Conservation (phyloP, 805 yeast species). For the Metschnikowia bowlesiae region DNA sequence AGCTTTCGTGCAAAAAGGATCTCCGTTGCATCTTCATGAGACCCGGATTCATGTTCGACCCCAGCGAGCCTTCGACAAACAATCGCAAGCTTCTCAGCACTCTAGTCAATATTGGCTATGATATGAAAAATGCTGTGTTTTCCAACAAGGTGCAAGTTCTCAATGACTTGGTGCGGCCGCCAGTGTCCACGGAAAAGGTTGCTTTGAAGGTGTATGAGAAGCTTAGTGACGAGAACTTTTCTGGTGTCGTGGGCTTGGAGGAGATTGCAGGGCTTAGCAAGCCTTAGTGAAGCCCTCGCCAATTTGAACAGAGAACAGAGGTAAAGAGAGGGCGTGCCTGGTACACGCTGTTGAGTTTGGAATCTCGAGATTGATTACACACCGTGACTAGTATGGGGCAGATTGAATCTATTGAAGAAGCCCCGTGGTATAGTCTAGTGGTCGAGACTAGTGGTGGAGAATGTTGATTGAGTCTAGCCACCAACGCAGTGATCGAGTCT, state of each 20-base stretch:
- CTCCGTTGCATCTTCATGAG: slow-evolving; percentile 63
- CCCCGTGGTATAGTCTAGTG: no score
- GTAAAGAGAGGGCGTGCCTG: no score
- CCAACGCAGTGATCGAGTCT: no score
- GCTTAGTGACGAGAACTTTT: slow-evolving; percentile 44
- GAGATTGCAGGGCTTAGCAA: slow-evolving; percentile 22
- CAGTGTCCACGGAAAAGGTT: slow-evolving; percentile 64
- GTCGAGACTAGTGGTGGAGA: no score
- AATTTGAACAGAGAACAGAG: no score
- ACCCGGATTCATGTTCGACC: slow-evolving; percentile 83
- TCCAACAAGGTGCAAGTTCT: slow-evolving; percentile 27
- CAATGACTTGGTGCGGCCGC: slow-evolving; percentile 49
- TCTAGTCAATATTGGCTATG: slow-evolving; percentile 38
- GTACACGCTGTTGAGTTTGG: no score
- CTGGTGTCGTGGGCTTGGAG: slow-evolving; percentile 58
- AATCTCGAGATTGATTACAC: background rate
- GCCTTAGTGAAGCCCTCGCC: background rate
- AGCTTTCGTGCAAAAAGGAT: slow-evolving; percentile 39
- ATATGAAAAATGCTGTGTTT: slow-evolving; percentile 41
- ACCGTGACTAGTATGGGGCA: no score
- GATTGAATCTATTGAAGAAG: no score
- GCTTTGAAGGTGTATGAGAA: slow-evolving; percentile 55
- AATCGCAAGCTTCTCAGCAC: slow-evolving; percentile 40
- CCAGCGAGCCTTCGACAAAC: slow-evolving; percentile 24
- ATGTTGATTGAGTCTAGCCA: no score